Evolutionary conservation across 768 basidiomycete genomes (phyloP).

Genomic region (Pleurotus giganteus): DNA sequence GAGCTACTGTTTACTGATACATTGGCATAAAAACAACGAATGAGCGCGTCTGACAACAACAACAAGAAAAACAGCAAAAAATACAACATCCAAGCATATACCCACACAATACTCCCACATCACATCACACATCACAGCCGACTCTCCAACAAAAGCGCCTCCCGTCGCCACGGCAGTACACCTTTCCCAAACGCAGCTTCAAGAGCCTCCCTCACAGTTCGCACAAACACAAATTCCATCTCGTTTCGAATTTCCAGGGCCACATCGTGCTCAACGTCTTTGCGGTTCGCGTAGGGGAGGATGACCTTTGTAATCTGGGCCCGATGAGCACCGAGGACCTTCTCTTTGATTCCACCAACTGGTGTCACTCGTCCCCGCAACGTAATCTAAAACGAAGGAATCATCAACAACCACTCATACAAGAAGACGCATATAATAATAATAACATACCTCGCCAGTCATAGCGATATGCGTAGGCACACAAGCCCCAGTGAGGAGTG

Average conservation of each 20-base stretch:
- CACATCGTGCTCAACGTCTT: conserved; percentile 86
- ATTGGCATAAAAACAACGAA: too few relatives aligned
- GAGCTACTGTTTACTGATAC: too few relatives aligned
- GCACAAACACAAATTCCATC: conserved; percentile 82
- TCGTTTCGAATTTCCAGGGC: conserved; percentile 67
- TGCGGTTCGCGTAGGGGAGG: conserved; percentile 79
- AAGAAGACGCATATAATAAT: background rate
- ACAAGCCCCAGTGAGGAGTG: conserved; percentile 73
- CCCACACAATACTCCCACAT: background rate
- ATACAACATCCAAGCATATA: background rate
- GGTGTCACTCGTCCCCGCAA: conserved; percentile 78
- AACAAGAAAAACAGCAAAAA: background rate
- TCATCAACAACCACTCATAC: background rate
- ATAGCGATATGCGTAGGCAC: conserved; percentile 77
- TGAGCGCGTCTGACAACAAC: too few relatives aligned
- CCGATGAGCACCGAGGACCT: conserved; percentile 84
- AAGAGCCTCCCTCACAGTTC: conserved; percentile 75
- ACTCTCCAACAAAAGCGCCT: conserved; percentile 49
- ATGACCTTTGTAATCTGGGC: conserved; percentile 83
- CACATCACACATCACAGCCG: conserved; percentile 36
- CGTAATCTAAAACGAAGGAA: conserved; percentile 53
- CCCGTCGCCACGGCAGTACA: conserved; percentile 61
- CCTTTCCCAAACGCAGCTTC: conserved; percentile 81
- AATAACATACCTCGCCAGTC: conserved; percentile 75
- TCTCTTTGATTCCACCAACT: conserved; percentile 91